phyloP scores from a whole-genome alignment of 768 basidiomycete species.

The Tremella mesenterica region DNA sequence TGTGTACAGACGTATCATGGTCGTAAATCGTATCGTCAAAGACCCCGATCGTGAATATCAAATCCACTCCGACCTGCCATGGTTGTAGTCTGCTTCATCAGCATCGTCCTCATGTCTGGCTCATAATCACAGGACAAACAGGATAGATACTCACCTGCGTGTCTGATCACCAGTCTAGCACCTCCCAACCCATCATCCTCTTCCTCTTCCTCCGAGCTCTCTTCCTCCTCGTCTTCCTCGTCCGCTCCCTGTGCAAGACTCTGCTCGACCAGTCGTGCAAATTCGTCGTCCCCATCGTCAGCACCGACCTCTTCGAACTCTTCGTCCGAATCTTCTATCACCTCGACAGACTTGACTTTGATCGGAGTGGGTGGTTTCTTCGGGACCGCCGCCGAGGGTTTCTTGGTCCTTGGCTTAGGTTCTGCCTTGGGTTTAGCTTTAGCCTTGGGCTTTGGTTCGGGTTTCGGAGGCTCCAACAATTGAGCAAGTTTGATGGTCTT shows the following conservation, averaged over 20 bases:
- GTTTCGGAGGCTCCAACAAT: not conserved
- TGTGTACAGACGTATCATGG: no score
- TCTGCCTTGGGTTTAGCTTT: not conserved
- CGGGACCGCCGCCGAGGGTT: not conserved
- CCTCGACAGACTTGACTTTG: constrained; percentile 31
- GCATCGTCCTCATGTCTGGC: no score
- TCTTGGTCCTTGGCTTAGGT: not conserved
- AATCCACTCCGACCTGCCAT: no score
- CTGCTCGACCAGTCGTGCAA: constrained; percentile 30
- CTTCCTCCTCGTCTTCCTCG: constrained; percentile 18
- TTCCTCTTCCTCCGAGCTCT: constrained; percentile 12
- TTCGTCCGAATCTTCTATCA: constrained; percentile 38
- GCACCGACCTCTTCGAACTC: constrained; percentile 12
- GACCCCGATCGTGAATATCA: no score
- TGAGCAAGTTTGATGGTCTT: constrained; percentile 3
- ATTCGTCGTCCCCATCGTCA: constrained; percentile 29
- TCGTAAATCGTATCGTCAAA: no score
- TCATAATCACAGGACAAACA: no score
- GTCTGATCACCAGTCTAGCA: constrained; percentile 11
- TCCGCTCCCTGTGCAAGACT: constrained; percentile 25
- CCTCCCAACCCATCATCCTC: constrained; percentile 24
- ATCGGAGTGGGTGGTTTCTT: not conserved
- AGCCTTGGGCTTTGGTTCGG: constrained; percentile 4
- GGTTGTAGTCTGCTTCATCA: no score
- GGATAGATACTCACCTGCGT: no score